Evolutionary conservation across 371 early-diverging fungal species (phyloP), one percentile per base, ranked within the genome.

Genomic region (Dinochytrium kinnereticum): DNA sequence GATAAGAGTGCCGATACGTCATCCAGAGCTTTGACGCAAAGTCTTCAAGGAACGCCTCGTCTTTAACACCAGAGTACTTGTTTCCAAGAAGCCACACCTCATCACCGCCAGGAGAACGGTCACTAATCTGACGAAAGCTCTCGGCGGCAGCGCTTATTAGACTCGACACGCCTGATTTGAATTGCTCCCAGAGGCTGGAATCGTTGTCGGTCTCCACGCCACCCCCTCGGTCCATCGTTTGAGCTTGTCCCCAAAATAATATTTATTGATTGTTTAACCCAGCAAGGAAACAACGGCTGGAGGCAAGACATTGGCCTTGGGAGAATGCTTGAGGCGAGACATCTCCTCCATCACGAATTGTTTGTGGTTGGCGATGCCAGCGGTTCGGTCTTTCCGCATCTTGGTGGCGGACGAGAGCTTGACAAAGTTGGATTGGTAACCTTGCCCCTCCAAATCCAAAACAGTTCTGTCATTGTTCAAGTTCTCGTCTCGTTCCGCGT

Each of bases 1-100:
- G 91, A 80, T 91, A 96, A 38, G 90, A 88, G 75, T 92, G 90
- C 64, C 98, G 87, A 80, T 98, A 98, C 2, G 97, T 97, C 84
- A 95, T 91, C 97, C 98, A 97, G 31, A 93, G 80, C 39, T 91
- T 85, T 39, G 90, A 88, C 24, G 83, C 81, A 79, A 94, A 94
- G 81, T 94, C 95, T 21, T 83, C 82, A 28, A 91, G 81, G 71
- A 94, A 91, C 59, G 55, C 71, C 2, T 72, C 37, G 64, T 83
- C 80, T 19, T 67, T 15, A 1, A 74, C 33, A 19, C 53, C 40
- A 2, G 76, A 36, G 59, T 81, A 81, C 7, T 61, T 36, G 1
- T 57, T 40, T 31, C 74, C 81, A 38, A 82, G 51, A 28, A 81
- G 71, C 44, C 67, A 31, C 19, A 80, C 70, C 13, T 37, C 69